Base-by-base conservation (phyloP, 1,284 basidiomycete genomes). In the Coniferiporia weirii region DNA sequence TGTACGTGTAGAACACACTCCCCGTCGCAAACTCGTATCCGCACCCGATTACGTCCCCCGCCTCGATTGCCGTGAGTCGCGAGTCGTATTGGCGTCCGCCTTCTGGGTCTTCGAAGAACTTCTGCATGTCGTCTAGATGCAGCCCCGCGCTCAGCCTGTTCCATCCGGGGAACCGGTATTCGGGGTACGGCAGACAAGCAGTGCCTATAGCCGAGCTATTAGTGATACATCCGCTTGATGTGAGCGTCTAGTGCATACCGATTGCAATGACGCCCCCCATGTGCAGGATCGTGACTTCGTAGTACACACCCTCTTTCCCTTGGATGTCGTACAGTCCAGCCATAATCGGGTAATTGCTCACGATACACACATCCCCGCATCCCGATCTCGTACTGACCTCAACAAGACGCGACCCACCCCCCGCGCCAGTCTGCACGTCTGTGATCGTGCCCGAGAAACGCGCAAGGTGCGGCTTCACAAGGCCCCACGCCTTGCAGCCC, bases 141-240 rank as follows among this genome's bases (percentile, higher is more conserved):
- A 87, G 73, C 0, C 77, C 86, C 0, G 80, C 81, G 61, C 84
- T 85, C 34, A 79, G 73, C 45, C 86, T 73, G 65, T 89, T 84
- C 85, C 86, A 88, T 0, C 86, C 86, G n/a, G 86, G 85, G 44
- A 86, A 75, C 20, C 85, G 78, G 72, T 79, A 85, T 0, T 72
- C 69, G 3, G 85, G 86, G 64, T 87, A 87, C 4, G 86, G 85
- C 13, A 74, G 74, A 64, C 83, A 86, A n/a, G 83, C 74, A 6
- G 80, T 84, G 4, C 86, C 85, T 87, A n/a, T 40, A 1, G 36
- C 8, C 17, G 52, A 17, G 52, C 6, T 12, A 54, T 22, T 13
- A 45, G 27, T 32, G 38, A 9, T 40, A 40, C 15, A 7, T 40
- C 15, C 12, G 9, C 12, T 40, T 15, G 15, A 15, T 40, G 38